Base-by-base conservation (phyloP, 176 grass and related monocot genomes). In the Chloris gayana region DNA sequence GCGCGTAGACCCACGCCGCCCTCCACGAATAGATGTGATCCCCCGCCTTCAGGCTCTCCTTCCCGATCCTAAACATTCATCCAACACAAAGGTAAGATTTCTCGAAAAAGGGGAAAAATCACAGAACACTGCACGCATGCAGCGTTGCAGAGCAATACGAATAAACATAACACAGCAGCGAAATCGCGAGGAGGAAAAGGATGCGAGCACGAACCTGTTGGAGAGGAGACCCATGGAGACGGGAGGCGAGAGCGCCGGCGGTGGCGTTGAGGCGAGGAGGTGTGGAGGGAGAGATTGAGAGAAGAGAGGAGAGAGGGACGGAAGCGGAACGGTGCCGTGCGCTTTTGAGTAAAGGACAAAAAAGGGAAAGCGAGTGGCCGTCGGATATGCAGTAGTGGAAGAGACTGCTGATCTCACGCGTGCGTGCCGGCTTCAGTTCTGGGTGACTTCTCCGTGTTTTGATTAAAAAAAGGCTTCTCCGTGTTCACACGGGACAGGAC, bases 1-100 rank as follows among this genome's bases (percentile, higher is more conserved):
- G 92, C 37, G 92, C 89, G 69, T 94, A 94, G 73, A 91, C 78
- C 80, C 89, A 94, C 0, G 86, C 92, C 7, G 92, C 45, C 37
- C 89, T 84, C 92, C 92, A 94, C 3, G 92, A 94, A 80, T 94
- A 91, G 86, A 94, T 87, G 73, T 94, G 92, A 87, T 94, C 89
- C 76, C 92, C 92, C 22, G 84, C 86, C 84, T 89, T 91, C 22
- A 94, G 82, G 78, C 73, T 85, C 84, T 82, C 84, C 92, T 73
- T 94, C 84, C 86, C 83, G 27, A 82, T 82, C 86, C 92, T 94
- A 45, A 7, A 45, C 12, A 11, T 57, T 24, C 54, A 49, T 27
- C 7, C 74, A 35, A n/a, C 53, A 73, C 4, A 59, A 49, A 0
- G 10, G 5, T 29, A 27, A 26, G 15, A 70, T 32, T 7, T 42